Conservation (phyloP, 2,329 filamentous ascomycete species). For the Colletotrichum brevisporum region DNA sequence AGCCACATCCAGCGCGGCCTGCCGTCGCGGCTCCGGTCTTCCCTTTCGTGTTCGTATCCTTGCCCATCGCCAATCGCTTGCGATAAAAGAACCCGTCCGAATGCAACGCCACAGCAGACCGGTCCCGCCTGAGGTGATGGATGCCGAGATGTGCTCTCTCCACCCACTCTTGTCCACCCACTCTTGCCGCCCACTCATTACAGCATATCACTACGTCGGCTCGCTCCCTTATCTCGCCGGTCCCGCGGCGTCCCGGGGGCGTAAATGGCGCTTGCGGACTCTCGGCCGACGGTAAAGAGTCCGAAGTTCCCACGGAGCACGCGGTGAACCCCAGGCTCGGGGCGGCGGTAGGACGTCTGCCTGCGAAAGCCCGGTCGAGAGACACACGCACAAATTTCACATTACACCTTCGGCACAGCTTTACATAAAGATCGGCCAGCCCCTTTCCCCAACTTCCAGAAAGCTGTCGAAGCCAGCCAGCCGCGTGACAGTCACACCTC, state of each 20-base stretch:
- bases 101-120: constrained; percentile 21
- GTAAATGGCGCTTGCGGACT: constrained; percentile 19
- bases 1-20: constrained; percentile 11
- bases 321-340: not conserved
- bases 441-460: not conserved
- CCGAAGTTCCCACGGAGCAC: constrained; percentile 17
- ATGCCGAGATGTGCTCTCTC: too few species aligned
- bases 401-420: not conserved
- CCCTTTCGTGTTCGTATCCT: constrained; percentile 37
- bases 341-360: not conserved
- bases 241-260: constrained; percentile 10
- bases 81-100: constrained; percentile 23
- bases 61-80: constrained; percentile 18
- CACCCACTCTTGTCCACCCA: not conserved
- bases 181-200: not conserved
- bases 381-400: too few species aligned
- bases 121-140: not conserved
- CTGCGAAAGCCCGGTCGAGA: not conserved
- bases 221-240: constrained; percentile 21
- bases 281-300: constrained; percentile 13
- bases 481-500: not conserved
- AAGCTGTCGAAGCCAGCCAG: not conserved
- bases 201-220: not conserved
- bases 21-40: constrained; percentile 7
- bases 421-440: not conserved